Conservation (phyloP, 306 rosid species). For the Amphicarpaea edgeworthii region DNA sequence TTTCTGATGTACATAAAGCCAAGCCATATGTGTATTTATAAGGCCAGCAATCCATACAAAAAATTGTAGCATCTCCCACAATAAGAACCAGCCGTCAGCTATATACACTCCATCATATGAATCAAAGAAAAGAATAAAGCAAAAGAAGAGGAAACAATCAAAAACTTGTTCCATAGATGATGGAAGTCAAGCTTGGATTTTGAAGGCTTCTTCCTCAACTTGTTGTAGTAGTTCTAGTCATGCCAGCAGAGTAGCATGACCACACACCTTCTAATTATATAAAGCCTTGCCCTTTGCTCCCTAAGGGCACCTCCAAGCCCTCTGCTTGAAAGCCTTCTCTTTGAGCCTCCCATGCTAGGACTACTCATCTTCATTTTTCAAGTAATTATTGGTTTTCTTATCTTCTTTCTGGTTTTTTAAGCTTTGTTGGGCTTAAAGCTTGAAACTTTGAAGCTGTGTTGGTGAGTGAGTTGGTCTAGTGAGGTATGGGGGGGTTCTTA, state of each 20-base stretch:
- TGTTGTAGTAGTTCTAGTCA: slow-evolving; percentile 66
- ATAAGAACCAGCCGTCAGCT: slow-evolving; percentile 50
- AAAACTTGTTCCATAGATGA: slow-evolving; percentile 16
- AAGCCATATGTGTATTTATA: slow-evolving; percentile 5
- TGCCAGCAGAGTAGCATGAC: slow-evolving; percentile 99
- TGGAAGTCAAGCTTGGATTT: slow-evolving; percentile 28
- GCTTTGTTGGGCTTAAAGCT: background rate
- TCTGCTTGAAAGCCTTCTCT: slow-evolving; percentile 84
- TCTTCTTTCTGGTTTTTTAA: background rate
- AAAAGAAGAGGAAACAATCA: slow-evolving; percentile 17
- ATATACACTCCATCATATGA: slow-evolving; percentile 64
- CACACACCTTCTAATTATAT: slow-evolving; percentile 94
- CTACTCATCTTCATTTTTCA: slow-evolving; percentile 70
- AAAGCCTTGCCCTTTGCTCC: slow-evolving; percentile 87
- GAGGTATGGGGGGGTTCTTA: slow-evolving; percentile 46
- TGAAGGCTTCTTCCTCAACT: background rate
- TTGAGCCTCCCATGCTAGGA: slow-evolving; percentile 60
- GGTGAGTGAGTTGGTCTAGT: slow-evolving; percentile 40
- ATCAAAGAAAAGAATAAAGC: slow-evolving; percentile 17
- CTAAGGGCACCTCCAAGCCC: slow-evolving; percentile 86
- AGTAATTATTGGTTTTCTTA: background rate
- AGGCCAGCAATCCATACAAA: slow-evolving; percentile 56
- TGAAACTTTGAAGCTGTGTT: slow-evolving; percentile 7
- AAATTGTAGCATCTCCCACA: slow-evolving; percentile 46
- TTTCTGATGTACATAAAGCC: slow-evolving; percentile 56